A percentile compares a stretch with the other conserved stretches of the same genome.
phyloP scores from a whole-genome alignment of 1,284 basidiomycete species.

The Abortiporus biennis region DNA sequence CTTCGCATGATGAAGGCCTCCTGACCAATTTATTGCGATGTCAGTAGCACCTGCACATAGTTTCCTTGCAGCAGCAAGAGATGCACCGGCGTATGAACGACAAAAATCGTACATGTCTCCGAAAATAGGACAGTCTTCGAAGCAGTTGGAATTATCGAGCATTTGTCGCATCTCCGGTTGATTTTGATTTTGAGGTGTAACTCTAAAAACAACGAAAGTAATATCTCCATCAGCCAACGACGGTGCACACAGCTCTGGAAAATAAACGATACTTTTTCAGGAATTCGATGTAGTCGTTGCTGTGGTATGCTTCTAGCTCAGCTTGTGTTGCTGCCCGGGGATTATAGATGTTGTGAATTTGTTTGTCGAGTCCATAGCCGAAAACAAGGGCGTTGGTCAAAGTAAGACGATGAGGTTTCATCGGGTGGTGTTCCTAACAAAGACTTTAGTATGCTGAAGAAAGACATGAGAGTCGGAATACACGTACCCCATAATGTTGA shows the following conservation, averaged over 20 bases:
- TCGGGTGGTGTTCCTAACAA: slow-evolving; percentile 89
- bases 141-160: slow-evolving; percentile 82
- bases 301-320: slow-evolving; percentile 90
- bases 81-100: slow-evolving; percentile 87
- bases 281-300: slow-evolving; percentile 94
- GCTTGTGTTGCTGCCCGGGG: slow-evolving; percentile 85
- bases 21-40: slow-evolving; percentile 97
- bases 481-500: slow-evolving; percentile 88
- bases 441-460: neutral
- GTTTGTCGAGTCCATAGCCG: slow-evolving; percentile 94
- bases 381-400: slow-evolving; percentile 94
- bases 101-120: slow-evolving; percentile 91
- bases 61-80: slow-evolving; percentile 86
- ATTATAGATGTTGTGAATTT: slow-evolving; percentile 89
- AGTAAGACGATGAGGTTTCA: slow-evolving; percentile 95
- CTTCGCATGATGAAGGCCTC: slow-evolving; percentile 94
- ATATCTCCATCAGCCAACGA: slow-evolving; percentile 3
- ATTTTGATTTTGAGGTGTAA: slow-evolving; percentile 81
- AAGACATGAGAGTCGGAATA: no score
- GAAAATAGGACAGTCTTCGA: slow-evolving; percentile 94
- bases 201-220: slow-evolving; percentile 54
- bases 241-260: neutral
- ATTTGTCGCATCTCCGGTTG: slow-evolving; percentile 68
- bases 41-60: slow-evolving; percentile 84
- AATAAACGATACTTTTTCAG: slow-evolving; percentile 63